These are phyloP conservation scores for Ophiostoma sp. DNA, from an alignment of 2,329 filamentous ascomycete genomes.

Conservation along the genomic window DNA sequence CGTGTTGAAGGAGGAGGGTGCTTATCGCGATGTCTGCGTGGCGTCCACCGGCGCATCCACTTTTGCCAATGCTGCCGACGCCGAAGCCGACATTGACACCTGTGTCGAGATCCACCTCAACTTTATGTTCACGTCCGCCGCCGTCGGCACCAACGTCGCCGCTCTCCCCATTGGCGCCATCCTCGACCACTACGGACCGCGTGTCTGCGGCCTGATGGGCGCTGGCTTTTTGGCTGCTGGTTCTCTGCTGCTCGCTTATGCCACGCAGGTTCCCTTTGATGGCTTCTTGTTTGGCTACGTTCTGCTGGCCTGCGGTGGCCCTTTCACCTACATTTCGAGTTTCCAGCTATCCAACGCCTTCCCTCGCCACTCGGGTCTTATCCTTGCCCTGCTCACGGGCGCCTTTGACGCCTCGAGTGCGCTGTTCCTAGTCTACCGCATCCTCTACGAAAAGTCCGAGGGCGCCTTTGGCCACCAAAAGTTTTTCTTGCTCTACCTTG, in stretches of 20 bases:
- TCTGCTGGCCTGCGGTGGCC: conserved; percentile 74
- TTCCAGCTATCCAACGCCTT: conserved; percentile 87
- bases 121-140: conserved; percentile 89
- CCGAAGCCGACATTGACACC: conserved; percentile 38
- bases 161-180: conserved; percentile 84
- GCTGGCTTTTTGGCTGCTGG: conserved; percentile 68
- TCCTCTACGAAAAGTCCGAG: conserved; percentile 59
- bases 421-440: conserved; percentile 71
- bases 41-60: neutral
- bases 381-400: conserved; percentile 75
- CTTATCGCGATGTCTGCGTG: conserved; percentile 65
- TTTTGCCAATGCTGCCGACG: conserved; percentile 24
- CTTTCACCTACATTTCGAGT: conserved; percentile 78
- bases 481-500: conserved; percentile 73
- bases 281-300: conserved; percentile 73
- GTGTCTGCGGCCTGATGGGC: conserved; percentile 71
- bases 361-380: conserved; percentile 72
- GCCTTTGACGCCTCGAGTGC: conserved; percentile 83
- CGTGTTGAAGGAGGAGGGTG: conserved; percentile 70
- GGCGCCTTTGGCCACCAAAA: conserved; percentile 60
- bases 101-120: conserved; percentile 68
- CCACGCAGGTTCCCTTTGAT: conserved; percentile 66
- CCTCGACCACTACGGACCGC: conserved; percentile 78
- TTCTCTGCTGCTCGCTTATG: conserved; percentile 71
- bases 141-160: conserved; percentile 83